Conservation (phyloP, 192 early-diverging fungal genomes). For the Chytriomyces sp. region DNA sequence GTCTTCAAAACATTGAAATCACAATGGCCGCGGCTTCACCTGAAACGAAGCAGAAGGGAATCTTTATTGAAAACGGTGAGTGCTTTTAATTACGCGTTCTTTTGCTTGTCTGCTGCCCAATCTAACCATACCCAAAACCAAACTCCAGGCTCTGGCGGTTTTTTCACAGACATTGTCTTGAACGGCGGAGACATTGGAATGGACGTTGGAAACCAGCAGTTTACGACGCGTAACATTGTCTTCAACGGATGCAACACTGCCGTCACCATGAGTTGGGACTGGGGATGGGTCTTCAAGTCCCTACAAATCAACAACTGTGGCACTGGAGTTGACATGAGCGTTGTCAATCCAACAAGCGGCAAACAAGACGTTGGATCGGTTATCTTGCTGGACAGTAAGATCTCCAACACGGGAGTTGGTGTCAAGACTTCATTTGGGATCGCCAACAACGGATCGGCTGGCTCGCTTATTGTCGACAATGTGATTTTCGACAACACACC, state of each 20-base stretch:
- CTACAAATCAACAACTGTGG: conserved; percentile 12
- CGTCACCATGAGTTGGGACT: conserved; percentile 51
- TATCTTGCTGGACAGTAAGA: conserved; percentile 40
- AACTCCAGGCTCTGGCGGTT: conserved; percentile 27
- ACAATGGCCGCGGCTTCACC: conserved; percentile 23
- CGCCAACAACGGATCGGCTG: background rate
- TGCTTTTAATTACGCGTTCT: no score
- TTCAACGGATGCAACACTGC: conserved; percentile 47
- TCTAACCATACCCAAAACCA: background rate
- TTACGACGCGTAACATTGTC: conserved; percentile 41
- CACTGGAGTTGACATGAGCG: conserved; percentile 44
- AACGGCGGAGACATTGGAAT: conserved; percentile 49
- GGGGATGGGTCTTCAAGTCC: conserved; percentile 47
- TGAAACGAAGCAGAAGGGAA: conserved; percentile 39
- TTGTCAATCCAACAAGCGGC: background rate
- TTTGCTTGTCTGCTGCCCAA: no score
- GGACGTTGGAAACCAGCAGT: conserved; percentile 53
- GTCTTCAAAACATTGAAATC: conserved; percentile 44
- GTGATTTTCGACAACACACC: conserved; percentile 38
- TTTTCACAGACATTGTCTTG: conserved; percentile 50
- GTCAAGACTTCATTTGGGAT: conserved; percentile 18
- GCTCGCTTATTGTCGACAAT: conserved; percentile 47
- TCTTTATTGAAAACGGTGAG: conserved; percentile 56
- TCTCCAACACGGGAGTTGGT: conserved; percentile 40
- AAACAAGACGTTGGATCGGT: conserved; percentile 38